phyloP scores from a whole-genome alignment of 768 basidiomycete genomes.

The Tulasnella sp. region DNA sequence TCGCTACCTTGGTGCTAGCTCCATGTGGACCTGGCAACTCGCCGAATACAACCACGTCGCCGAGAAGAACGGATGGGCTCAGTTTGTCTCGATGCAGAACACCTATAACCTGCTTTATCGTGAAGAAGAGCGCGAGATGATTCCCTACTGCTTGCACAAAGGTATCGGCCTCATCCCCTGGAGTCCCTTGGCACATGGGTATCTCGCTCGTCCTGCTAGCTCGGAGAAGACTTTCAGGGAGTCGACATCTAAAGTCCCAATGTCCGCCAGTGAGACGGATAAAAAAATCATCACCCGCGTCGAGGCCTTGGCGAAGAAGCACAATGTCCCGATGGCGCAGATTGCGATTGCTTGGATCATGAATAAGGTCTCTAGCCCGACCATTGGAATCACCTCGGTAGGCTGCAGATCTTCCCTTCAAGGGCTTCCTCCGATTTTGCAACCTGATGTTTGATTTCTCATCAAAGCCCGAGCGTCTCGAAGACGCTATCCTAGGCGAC shows the following conservation, averaged over 20 bases:
- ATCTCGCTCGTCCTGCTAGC: neutral
- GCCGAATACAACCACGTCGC: slow-evolving; percentile 16
- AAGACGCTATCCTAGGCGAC: too few relatives aligned
- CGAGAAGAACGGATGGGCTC: neutral
- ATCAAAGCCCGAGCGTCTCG: too few relatives aligned
- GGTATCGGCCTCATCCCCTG: slow-evolving; percentile 24
- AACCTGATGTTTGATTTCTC: neutral
- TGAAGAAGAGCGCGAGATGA: slow-evolving; percentile 4
- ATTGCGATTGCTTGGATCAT: too few relatives aligned
- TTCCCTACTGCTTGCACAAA: neutral
- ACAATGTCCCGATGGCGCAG: too few relatives aligned
- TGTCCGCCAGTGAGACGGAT: too few relatives aligned
- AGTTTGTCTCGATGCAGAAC: neutral
- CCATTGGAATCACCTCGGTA: too few relatives aligned
- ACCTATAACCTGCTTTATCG: neutral
- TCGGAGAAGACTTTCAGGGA: too few relatives aligned
- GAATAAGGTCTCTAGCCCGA: too few relatives aligned
- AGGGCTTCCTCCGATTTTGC: neutral
- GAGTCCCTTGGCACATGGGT: slow-evolving; percentile 21
- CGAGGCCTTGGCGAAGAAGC: too few relatives aligned
- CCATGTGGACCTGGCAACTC: slow-evolving; percentile 5
- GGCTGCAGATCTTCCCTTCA: too few relatives aligned
- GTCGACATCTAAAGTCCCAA: too few relatives aligned
- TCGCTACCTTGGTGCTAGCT: slow-evolving; percentile 14
- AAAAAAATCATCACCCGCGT: too few relatives aligned